These are phyloP conservation scores for Chaetomiaceae sp. DNA, from an alignment of 2,329 filamentous ascomycete genomes.

Conservation along the genomic window DNA sequence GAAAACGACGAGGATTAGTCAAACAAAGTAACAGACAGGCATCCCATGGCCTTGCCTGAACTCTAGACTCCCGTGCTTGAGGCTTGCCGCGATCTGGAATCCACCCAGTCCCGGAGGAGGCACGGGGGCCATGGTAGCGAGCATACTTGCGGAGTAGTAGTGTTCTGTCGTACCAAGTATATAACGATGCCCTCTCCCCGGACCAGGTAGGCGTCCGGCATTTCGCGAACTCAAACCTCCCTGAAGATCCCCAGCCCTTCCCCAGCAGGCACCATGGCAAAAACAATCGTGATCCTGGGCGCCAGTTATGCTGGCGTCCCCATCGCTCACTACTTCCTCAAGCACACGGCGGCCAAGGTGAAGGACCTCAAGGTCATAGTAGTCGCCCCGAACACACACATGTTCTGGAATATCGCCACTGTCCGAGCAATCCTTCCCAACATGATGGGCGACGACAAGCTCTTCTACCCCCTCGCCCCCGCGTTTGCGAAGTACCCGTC, in stretches of 20 bases:
- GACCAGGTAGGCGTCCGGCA: too few relatives aligned
- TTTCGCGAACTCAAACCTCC: too few relatives aligned
- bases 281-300: slow-evolving; percentile 46
- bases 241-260: too few relatives aligned
- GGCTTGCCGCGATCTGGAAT: too few relatives aligned
- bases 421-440: slow-evolving; percentile 27
- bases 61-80: too few relatives aligned
- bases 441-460: slow-evolving; percentile 34
- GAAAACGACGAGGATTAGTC: too few relatives aligned
- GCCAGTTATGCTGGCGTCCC: slow-evolving; percentile 44
- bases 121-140: neutral
- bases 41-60: too few relatives aligned
- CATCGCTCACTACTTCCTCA: slow-evolving; percentile 47
- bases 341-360: slow-evolving; percentile 37
- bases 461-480: slow-evolving; percentile 45
- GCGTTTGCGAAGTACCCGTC: slow-evolving; percentile 45
- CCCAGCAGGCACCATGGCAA: slow-evolving; percentile 23
- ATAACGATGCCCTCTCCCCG: too few relatives aligned
- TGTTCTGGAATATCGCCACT: slow-evolving; percentile 26
- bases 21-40: too few relatives aligned
- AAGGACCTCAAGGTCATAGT: slow-evolving; percentile 32
- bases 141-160: too few relatives aligned
- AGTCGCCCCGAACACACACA: slow-evolving; percentile 26
- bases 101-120: too few relatives aligned
- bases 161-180: too few relatives aligned